Base-by-base conservation (phyloP, 2,329 filamentous ascomycete genomes). In the Penicillium sumatraense region DNA sequence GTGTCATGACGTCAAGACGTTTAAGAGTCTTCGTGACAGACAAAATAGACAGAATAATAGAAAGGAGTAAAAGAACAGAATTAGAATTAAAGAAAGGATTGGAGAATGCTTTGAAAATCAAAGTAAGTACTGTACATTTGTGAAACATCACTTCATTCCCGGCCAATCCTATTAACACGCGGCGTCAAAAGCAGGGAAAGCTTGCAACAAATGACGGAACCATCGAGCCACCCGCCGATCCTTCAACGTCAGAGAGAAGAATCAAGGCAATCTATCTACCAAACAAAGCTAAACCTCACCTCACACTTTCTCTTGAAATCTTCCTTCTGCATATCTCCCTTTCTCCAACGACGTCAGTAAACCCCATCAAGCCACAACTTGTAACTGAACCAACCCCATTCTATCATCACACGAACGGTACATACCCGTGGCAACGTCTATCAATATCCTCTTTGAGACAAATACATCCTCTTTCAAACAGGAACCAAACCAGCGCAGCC, bases 381-480 rank as follows among this genome's bases (percentile, higher is more conserved):
- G n/a, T n/a, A n/a, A n/a, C n/a, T n/a, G n/a, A n/a, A n/a, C n/a
- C n/a, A n/a, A n/a, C n/a, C n/a, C n/a, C n/a, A n/a, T n/a, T n/a
- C n/a, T n/a, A n/a, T n/a, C n/a, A n/a, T n/a, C n/a, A n/a, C n/a
- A n/a, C n/a, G 18, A 27, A 27, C 40, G 18, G 14, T 14, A 10
- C 40, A 9, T 10, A 26, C 6, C 23, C 20, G 49, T 35, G 44
- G 35, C 36, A 52, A 40, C 29, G 61, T 56, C 59, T 57, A 62
- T 64, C 61, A 53, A 52, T 62, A 48, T 40, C 63, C 63, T 44
- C 14, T 63, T 64, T 59, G 3, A 54, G 61, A 47, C 62, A 64
- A 60, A 60, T 64, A 64, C 51, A 51, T 49, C 2, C 20, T 13
- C 20, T 16, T 16, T 33, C 29, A 35, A 16, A 35, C 13, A 21